phyloP scores from a whole-genome alignment of 306 rosid genomes.

The Carpinus fangiana region DNA sequence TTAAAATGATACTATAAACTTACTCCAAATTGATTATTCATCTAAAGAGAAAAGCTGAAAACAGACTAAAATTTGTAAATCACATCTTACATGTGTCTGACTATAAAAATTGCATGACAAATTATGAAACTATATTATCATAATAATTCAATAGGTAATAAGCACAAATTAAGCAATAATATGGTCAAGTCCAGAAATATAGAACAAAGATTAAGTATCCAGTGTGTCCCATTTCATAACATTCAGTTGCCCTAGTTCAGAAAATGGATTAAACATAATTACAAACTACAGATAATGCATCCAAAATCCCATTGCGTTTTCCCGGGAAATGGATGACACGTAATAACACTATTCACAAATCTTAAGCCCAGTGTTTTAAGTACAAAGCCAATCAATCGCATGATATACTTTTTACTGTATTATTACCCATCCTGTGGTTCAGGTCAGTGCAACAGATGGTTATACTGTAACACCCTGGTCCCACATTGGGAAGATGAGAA shows the following conservation, averaged over 20 bases:
- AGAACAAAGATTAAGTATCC: background rate
- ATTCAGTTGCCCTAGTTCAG: background rate
- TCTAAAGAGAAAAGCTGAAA: conserved; percentile 22
- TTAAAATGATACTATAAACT: conserved; percentile 20
- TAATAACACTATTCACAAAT: background rate
- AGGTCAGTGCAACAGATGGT: background rate
- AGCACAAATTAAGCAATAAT: background rate
- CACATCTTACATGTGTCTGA: background rate
- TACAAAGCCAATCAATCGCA: background rate
- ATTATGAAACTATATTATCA: background rate
- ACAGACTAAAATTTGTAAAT: background rate
- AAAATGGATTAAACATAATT: background rate
- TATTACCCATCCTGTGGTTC: background rate
- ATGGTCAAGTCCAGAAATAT: background rate
- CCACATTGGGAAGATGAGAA: too few species aligned
- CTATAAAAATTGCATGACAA: background rate
- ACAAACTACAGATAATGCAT: background rate
- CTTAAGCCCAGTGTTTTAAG: background rate
- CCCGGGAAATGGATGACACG: background rate
- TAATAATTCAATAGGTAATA: background rate
- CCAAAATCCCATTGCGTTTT: background rate
- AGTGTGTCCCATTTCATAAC: background rate
- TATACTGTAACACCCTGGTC: too few species aligned
- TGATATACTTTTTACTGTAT: background rate
- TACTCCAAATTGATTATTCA: conserved; percentile 15